phyloP scores from a whole-genome alignment of 2,329 filamentous ascomycete species.

The Parafenestella ontariensis region DNA sequence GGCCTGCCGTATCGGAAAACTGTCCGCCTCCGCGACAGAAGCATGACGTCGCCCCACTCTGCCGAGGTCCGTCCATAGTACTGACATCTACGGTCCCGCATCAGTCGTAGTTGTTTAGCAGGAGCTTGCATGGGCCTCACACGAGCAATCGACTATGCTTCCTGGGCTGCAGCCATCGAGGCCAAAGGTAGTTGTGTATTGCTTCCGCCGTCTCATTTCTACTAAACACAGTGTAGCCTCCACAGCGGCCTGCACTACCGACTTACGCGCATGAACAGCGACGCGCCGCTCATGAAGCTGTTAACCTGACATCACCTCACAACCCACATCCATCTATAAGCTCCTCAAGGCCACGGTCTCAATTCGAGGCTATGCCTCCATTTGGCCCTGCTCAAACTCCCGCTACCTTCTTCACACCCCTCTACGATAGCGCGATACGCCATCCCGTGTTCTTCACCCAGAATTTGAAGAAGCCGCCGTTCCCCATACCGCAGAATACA shows the following conservation, averaged over 20 bases:
- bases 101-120: background rate
- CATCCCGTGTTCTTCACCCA: slow-evolving; percentile 82
- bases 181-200: slow-evolving; percentile 43
- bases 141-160: slow-evolving; percentile 40
- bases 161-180: slow-evolving; percentile 49
- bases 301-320: slow-evolving; percentile 6
- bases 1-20: slow-evolving; percentile 27
- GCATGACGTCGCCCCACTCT: slow-evolving; percentile 31
- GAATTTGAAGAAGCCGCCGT: slow-evolving; percentile 64
- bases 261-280: slow-evolving; percentile 33
- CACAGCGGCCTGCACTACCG: slow-evolving; percentile 31
- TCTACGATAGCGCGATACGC: slow-evolving; percentile 64
- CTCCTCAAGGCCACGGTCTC: slow-evolving; percentile 44
- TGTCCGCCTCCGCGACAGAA: slow-evolving; percentile 27
- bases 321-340: slow-evolving; percentile 1
- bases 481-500: slow-evolving; percentile 47
- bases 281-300: slow-evolving; percentile 26
- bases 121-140: slow-evolving; percentile 14
- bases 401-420: slow-evolving; percentile 20
- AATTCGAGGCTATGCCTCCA: slow-evolving; percentile 60
- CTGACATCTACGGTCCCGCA: slow-evolving; percentile 11
- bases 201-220: slow-evolving; percentile 2
- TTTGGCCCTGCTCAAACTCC: slow-evolving; percentile 24
- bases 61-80: slow-evolving; percentile 31
- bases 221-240: slow-evolving; percentile 25